Conservation (phyloP, 1,284 basidiomycete species). For the Rhodotorula sp. region DNA sequence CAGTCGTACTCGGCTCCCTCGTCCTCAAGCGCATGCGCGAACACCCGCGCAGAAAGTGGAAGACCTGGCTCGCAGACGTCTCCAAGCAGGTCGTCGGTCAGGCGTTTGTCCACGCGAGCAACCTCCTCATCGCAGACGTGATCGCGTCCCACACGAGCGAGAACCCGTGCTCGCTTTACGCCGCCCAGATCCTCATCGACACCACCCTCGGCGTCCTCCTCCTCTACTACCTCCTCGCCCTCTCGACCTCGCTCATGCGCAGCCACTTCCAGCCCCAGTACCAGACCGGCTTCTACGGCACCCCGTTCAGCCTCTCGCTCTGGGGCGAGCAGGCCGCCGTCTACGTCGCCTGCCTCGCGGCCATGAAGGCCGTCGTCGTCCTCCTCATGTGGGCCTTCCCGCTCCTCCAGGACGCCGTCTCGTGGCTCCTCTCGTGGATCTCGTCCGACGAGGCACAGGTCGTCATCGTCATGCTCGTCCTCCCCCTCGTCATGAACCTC, state of each 20-base stretch:
- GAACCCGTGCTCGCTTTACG: conserved; percentile 84
- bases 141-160: conserved; percentile 61
- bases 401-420: conserved; percentile 46
- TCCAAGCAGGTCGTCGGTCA: conserved; percentile 91
- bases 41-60: conserved; percentile 80
- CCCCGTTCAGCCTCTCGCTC: conserved; percentile 60
- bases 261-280: conserved; percentile 70
- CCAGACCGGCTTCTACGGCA: conserved; percentile 82
- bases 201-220: conserved; percentile 88
- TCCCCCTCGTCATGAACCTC: conserved; percentile 61
- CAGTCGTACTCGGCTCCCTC: conserved; percentile 80
- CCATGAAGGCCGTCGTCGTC: conserved; percentile 90
- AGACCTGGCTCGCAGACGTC: conserved; percentile 89
- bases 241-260: conserved; percentile 67
- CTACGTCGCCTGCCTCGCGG: conserved; percentile 76
- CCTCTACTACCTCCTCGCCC: conserved; percentile 76
- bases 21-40: conserved; percentile 88
- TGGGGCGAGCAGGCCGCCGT: conserved; percentile 67
- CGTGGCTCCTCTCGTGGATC: conserved; percentile 81
- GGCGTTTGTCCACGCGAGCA: conserved; percentile 82
- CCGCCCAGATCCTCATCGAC: conserved; percentile 91
- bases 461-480: conserved; percentile 75
- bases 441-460: conserved; percentile 63
- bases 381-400: conserved; percentile 63
- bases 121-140: conserved; percentile 68